Evolutionary conservation across 306 rosid species (phyloP), one percentile per base, ranked within the genome.

Genomic region (Medicago arabica): DNA sequence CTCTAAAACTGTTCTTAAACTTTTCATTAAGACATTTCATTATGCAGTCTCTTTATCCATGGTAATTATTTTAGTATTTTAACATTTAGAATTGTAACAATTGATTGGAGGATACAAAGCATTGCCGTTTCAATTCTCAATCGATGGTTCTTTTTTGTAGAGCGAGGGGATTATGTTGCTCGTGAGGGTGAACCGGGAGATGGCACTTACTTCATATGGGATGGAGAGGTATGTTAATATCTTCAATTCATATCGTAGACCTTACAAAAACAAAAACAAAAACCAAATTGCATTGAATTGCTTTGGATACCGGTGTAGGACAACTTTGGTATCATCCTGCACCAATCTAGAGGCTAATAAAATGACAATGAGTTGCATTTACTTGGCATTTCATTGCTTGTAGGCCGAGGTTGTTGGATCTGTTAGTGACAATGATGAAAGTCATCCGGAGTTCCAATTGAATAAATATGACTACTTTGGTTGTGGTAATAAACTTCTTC

Each of bases 141-240:
- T 72, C 65, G 55, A 25, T 74, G 55, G 46, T 11, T 50, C 75
- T 28, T 55, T 57, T 25, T 25, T 86, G 82, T 76, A 95, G 98
- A 86, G 71, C 67, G 64, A 13, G 89, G 97, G 69, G 93, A 83
- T 31, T 81, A 81, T 80, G 85, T 92, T 80, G 96, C 83, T 50
- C 96, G 88, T 12, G 97, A 87, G 83, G 98, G 91, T 53, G 92
- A 92, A 79, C 63, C 70, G 3, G 96, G 91, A 10, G 93, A 84
- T 75, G 97, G 96, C 12, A 80, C 90, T 78, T 92, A 90, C 90
- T 95, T 95, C 86, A 79, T 95, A 51, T 85, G 87, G 96, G 92
- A 90, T 66, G 97, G 98, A 80, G 96, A 90, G 93, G 98, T 95
- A 85, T 76, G 80, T 47, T 67, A 51, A 9, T 78, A 17, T 80